Evolutionary conservation across 371 early-diverging fungal genomes (phyloP).

Genomic region (Rhizopus stolonifer): DNA sequence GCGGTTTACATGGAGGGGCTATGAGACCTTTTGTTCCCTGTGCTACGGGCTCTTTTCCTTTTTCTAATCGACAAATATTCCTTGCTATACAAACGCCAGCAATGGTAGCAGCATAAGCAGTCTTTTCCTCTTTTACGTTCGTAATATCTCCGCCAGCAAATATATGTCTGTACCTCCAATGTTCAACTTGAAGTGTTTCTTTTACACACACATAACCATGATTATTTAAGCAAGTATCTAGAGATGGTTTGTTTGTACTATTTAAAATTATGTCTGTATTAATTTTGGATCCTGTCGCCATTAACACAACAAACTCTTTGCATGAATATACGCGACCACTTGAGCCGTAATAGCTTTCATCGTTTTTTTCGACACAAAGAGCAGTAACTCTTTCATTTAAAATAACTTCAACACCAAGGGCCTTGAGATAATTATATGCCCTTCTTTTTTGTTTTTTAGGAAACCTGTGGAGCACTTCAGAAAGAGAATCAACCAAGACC

Average conservation of each 20-base stretch:
- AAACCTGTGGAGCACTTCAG: conserved; percentile 37
- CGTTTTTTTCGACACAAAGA: conserved; percentile 16
- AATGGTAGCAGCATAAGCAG: conserved; percentile 60
- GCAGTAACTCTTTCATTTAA: conserved; percentile 56
- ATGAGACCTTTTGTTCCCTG: conserved; percentile 44
- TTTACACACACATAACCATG: conserved; percentile 51
- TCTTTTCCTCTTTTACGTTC: conserved; percentile 61
- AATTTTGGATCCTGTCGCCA: conserved; percentile 44
- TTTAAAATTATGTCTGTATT: conserved; percentile 30
- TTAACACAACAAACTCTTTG: conserved; percentile 34
- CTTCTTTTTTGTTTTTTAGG: conserved; percentile 40
- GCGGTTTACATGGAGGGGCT: conserved; percentile 34
- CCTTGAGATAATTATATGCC: conserved; percentile 46
- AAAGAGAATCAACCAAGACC: conserved; percentile 52
- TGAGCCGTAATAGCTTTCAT: conserved; percentile 24
- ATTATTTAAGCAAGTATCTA: conserved; percentile 34
- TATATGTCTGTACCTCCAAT: conserved; percentile 57
- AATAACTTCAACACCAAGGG: conserved; percentile 63
- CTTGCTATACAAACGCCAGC: conserved; percentile 52
- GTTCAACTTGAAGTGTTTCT: conserved; percentile 62
- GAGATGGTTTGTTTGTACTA: conserved; percentile 15
- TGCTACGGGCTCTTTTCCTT: conserved; percentile 40
- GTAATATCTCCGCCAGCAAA: conserved; percentile 72
- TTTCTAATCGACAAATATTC: conserved; percentile 48
- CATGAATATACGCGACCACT: conserved; percentile 30